Base-by-base conservation (phyloP, 179 eudicot genomes). In the Beta lomatogona region DNA sequence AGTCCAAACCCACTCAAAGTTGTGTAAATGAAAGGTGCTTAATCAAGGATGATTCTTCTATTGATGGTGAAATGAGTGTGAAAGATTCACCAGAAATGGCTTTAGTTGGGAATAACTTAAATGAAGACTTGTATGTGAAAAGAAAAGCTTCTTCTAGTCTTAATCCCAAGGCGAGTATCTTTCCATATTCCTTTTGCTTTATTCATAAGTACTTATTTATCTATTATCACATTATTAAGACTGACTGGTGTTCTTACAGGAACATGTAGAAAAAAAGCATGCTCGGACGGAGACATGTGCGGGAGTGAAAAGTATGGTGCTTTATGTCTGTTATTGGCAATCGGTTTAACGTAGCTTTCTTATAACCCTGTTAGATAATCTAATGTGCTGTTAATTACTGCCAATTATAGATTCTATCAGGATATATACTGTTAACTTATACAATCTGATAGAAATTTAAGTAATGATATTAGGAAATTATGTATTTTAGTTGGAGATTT, bases 101-200 rank as follows among this genome's bases (percentile, higher is more conserved):
- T 75, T 71, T 65, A 81, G 73, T 18, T 36, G 55, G 78, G 52
- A 76, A 81, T 48, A 69, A 68, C 76, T 58, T 46, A 77, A 36
- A 44, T 58, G 85, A 82, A 77, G 77, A 77, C 75, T 63, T 77
- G 73, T 22, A 18, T 77, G 69, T 67, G 82, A 93, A 93, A 91
- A 89, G 98, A 76, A 94, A 91, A 88, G 82, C 87, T 78, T 82
- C 92, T 73, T 75, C 82, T 18, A 67, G 61, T 70, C 79, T 75
- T 79, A 71, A 63, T 74, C 79, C 83, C 31, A 71, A 46, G 77
- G 97, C 91, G 86, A 63, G 86, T 79, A 77, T 64, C 41, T 60
- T 77, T 69, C 53, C 19, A 25, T 44, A 13, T 21, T 54, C 28
- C 25, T 22, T 59, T 70, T 60, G 0, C 57, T 25, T 54, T 54